phyloP scores from a whole-genome alignment of 1,284 basidiomycete genomes.

The Porogramme epimiltina region DNA sequence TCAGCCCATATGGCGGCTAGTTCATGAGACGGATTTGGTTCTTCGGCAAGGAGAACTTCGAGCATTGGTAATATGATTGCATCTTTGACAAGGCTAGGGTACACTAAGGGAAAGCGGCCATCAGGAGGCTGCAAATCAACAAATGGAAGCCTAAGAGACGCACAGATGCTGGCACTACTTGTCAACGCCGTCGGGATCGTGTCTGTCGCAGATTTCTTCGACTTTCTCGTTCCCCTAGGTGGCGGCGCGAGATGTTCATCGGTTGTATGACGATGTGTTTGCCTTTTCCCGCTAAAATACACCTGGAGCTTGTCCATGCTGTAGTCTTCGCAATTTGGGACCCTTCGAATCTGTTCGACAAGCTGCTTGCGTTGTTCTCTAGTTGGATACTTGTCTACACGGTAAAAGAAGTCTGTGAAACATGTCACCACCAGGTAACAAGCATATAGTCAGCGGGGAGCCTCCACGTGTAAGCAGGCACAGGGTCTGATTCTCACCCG shows the following conservation, averaged over 20 bases:
- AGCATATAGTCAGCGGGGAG: neutral
- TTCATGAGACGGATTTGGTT: slow-evolving; percentile 1
- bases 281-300: no score
- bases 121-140: neutral
- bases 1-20: slow-evolving; percentile 11
- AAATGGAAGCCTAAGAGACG: neutral
- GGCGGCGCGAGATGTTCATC: neutral
- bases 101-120: slow-evolving; percentile 3
- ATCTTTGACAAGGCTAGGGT: slow-evolving; percentile 10
- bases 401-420: slow-evolving; percentile 5
- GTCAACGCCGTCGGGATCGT: no score
- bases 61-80: neutral
- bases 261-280: neutral
- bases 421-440: neutral
- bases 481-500: no score
- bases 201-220: neutral
- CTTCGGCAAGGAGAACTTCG: slow-evolving; percentile 8
- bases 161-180: slow-evolving; percentile 7
- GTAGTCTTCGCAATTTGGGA: slow-evolving; percentile 9
- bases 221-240: neutral
- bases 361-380: slow-evolving; percentile 2
- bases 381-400: slow-evolving; percentile 4
- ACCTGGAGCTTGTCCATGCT: neutral
- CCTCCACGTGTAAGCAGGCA: no score
- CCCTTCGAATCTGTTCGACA: neutral